Percentiles rank a stretch among this genome's conserved stretches.
Conservation (phyloP, 1,139 yeast species). For the Suhomyces panamericanus region DNA sequence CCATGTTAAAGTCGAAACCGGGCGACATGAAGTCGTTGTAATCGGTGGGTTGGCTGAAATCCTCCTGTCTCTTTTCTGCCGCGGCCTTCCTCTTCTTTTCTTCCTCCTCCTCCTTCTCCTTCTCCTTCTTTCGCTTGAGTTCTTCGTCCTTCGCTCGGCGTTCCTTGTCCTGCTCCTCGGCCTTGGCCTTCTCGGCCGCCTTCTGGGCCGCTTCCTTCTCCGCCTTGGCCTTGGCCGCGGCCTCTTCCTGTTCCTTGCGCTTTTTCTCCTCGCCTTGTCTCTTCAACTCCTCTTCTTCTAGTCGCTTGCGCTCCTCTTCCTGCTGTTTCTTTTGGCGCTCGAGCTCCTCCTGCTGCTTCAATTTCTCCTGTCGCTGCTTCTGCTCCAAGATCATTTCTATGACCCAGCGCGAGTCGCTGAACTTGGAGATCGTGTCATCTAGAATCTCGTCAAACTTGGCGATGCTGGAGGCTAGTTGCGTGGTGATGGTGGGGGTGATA, state of each 20-base stretch:
- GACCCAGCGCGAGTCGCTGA: slow-evolving; percentile 50
- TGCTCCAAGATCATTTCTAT: slow-evolving; percentile 46
- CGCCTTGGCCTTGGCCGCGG: slow-evolving; percentile 14
- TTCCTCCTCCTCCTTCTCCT: slow-evolving; percentile 22
- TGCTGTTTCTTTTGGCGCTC: slow-evolving; percentile 31
- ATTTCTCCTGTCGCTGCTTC: slow-evolving; percentile 45
- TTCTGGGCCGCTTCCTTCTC: slow-evolving; percentile 15
- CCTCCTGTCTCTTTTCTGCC: slow-evolving; percentile 12
- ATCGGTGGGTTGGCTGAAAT: slow-evolving; percentile 13
- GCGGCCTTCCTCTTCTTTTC: slow-evolving; percentile 17
- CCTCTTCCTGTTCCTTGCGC: slow-evolving; percentile 14
- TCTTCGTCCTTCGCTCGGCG: slow-evolving; percentile 21
- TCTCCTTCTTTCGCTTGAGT: slow-evolving; percentile 19
- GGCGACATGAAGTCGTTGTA: slow-evolving; percentile 26
- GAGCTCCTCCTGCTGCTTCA: slow-evolving; percentile 40
- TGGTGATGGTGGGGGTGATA: slow-evolving; percentile 42
- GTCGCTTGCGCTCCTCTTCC: slow-evolving; percentile 23
- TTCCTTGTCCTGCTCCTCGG: slow-evolving; percentile 13
- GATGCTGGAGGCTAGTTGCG: slow-evolving; percentile 40
- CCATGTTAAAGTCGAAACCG: slow-evolving; percentile 34
- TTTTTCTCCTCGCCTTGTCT: slow-evolving; percentile 16
- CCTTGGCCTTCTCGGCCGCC: slow-evolving; percentile 15
- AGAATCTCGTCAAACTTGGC: slow-evolving; percentile 43
- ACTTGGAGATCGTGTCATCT: slow-evolving; percentile 45
- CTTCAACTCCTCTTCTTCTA: slow-evolving; percentile 20